Percentiles rank a stretch among this genome's conserved stretches.
phyloP scores from a whole-genome alignment of 257 asterid species.

The Nicotiana benthamiana region DNA sequence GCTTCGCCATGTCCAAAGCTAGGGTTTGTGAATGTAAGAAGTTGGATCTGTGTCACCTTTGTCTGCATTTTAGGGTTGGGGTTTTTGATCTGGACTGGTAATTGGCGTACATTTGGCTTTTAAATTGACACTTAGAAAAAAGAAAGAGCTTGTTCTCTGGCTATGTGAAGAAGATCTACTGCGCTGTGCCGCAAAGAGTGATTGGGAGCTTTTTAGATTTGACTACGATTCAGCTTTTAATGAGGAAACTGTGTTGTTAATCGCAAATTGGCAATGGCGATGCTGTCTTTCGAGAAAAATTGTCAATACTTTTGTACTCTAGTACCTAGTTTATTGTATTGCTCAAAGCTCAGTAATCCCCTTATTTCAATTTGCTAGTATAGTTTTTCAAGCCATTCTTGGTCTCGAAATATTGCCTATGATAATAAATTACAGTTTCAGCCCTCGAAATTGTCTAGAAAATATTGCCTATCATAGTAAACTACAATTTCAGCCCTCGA shows the following conservation, averaged over 20 bases:
- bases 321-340: background rate
- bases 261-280: slow-evolving; percentile 1
- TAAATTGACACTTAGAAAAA: slow-evolving; percentile 10
- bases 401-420: background rate
- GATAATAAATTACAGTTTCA: background rate
- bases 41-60: slow-evolving; percentile 14
- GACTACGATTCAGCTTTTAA: background rate
- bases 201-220: background rate
- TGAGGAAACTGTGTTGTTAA: background rate
- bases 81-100: slow-evolving; percentile 3
- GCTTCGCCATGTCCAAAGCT: slow-evolving; percentile 26
- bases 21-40: slow-evolving; percentile 8
- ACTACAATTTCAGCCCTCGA: background rate
- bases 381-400: background rate
- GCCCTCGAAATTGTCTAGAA: background rate
- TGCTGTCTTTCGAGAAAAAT: background rate
- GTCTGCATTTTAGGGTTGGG: slow-evolving; percentile 17
- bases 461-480: background rate
- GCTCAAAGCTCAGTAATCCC: background rate
- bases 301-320: background rate
- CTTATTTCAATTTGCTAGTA: background rate
- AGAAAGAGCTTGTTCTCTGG: background rate
- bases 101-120: slow-evolving; percentile 26
- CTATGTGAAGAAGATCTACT: background rate
- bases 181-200: background rate